These are phyloP conservation scores for Thelonectria olida DNA, from an alignment of 2,329 filamentous ascomycete species.

Conservation along the genomic window DNA sequence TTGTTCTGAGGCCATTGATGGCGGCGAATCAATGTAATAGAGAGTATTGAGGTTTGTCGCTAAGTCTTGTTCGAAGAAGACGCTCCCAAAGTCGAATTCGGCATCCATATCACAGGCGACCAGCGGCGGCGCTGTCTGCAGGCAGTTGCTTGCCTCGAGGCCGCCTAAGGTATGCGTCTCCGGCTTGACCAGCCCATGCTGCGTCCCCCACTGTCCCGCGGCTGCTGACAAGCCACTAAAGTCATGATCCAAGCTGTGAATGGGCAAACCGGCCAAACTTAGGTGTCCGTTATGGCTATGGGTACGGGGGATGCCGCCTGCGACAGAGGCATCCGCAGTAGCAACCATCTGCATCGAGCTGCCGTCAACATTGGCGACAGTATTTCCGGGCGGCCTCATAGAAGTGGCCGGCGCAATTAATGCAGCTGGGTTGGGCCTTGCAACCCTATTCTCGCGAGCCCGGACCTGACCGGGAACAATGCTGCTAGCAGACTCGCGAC, in stretches of 20 bases:
- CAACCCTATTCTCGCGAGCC: slow-evolving; percentile 92
- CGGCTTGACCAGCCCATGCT: slow-evolving; percentile 79
- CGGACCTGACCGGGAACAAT: slow-evolving; percentile 74
- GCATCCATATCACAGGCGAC: too few relatives aligned
- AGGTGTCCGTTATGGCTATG: slow-evolving; percentile 78
- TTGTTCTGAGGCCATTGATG: slow-evolving; percentile 70
- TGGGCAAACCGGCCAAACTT: slow-evolving; percentile 75
- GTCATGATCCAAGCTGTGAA: slow-evolving; percentile 67
- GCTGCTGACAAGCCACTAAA: slow-evolving; percentile 77
- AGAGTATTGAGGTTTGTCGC: slow-evolving; percentile 76
- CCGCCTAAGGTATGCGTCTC: slow-evolving; percentile 77
- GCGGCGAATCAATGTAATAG: slow-evolving; percentile 86
- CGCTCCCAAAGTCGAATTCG: slow-evolving; percentile 58
- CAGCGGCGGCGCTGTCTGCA: slow-evolving; percentile 80
- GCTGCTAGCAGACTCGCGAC: slow-evolving; percentile 87
- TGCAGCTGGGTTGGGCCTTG: slow-evolving; percentile 61
- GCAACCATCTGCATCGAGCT: slow-evolving; percentile 77
- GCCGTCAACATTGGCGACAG: slow-evolving; percentile 91
- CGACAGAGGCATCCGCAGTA: slow-evolving; percentile 64
- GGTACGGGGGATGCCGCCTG: slow-evolving; percentile 57
- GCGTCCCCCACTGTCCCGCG: slow-evolving; percentile 71
- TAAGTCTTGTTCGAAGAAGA: slow-evolving; percentile 74
- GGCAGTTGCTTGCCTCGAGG: slow-evolving; percentile 71
- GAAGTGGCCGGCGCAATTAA: slow-evolving; percentile 59
- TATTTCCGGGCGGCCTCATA: slow-evolving; percentile 92